These are phyloP conservation scores for Nyctanthes arbortristis DNA, from an alignment of 257 asterid genomes.

Conservation along the genomic window DNA sequence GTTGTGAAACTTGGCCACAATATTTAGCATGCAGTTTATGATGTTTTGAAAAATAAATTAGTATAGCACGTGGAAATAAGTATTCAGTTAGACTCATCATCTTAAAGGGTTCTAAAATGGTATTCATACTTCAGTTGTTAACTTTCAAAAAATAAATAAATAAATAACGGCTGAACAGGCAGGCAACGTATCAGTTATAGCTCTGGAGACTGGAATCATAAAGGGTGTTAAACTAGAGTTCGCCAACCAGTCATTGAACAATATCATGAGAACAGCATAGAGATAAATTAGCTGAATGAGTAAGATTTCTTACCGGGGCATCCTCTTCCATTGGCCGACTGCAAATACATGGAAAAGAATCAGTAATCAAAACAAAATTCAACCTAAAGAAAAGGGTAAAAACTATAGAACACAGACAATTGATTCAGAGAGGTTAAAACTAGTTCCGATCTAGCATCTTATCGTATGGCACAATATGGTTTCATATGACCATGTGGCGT, in stretches of 20 bases:
- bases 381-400: too few relatives aligned
- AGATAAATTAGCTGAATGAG: constrained; percentile 1
- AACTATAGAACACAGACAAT: too few relatives aligned
- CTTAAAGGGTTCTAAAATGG: not conserved
- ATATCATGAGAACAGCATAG: not conserved
- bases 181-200: not conserved
- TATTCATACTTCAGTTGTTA: not conserved
- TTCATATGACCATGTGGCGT: too few relatives aligned
- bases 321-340: constrained; percentile 83
- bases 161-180: not conserved
- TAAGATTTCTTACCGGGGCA: constrained; percentile 56
- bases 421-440: too few relatives aligned
- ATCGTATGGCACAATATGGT: too few relatives aligned
- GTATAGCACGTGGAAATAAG: not conserved
- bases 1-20: not conserved
- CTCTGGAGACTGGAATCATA: too few relatives aligned
- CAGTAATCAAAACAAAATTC: not conserved
- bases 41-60: not conserved
- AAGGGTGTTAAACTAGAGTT: not conserved
- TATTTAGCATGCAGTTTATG: not conserved
- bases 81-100: not conserved
- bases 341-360: constrained; percentile 25
- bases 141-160: not conserved
- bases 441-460: too few relatives aligned
- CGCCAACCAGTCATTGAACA: not conserved